Percentiles rank a stretch among this genome's conserved stretches.
phyloP scores from a whole-genome alignment of 192 early-diverging fungal species.

The Lobosporangium transversale region DNA sequence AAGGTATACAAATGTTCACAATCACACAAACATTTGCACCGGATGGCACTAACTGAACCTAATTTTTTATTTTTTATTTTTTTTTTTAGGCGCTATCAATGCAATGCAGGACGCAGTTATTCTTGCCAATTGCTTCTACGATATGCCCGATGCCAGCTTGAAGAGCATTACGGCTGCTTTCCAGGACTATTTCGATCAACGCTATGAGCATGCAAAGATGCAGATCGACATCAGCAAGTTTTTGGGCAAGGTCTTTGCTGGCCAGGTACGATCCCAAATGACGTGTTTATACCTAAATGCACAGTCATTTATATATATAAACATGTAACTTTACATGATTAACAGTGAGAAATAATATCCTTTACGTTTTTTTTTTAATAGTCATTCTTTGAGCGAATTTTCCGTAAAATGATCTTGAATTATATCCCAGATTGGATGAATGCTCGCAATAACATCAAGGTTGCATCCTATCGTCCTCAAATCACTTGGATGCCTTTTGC shows the following conservation, averaged over 20 bases:
- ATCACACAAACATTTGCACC: no score
- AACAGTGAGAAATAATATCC: neutral
- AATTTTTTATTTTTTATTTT: neutral
- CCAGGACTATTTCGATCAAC: conserved; percentile 18
- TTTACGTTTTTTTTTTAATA: neutral
- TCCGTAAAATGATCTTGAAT: conserved; percentile 15
- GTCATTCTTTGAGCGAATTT: conserved; percentile 3
- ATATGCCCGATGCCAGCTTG: conserved; percentile 8
- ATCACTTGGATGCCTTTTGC: conserved; percentile 32
- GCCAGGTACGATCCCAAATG: conserved; percentile 24
- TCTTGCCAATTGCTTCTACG: conserved; percentile 30
- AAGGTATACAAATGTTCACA: conserved; percentile 7
- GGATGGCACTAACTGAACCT: no score
- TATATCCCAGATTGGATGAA: conserved; percentile 10
- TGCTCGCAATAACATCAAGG: neutral
- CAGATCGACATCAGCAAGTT: conserved; percentile 11
- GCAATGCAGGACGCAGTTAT: conserved; percentile 47
- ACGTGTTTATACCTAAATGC: no score
- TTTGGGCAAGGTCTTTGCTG: conserved; percentile 20
- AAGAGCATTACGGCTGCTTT: conserved; percentile 17
- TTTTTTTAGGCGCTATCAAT: conserved; percentile 26
- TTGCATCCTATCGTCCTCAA: conserved; percentile 27
- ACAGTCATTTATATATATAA: no score
- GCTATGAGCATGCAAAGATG: conserved; percentile 22
- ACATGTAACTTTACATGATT: no score